Evolutionary conservation across 768 basidiomycete genomes (phyloP).

Genomic region (Daedaleopsis sinensis): DNA sequence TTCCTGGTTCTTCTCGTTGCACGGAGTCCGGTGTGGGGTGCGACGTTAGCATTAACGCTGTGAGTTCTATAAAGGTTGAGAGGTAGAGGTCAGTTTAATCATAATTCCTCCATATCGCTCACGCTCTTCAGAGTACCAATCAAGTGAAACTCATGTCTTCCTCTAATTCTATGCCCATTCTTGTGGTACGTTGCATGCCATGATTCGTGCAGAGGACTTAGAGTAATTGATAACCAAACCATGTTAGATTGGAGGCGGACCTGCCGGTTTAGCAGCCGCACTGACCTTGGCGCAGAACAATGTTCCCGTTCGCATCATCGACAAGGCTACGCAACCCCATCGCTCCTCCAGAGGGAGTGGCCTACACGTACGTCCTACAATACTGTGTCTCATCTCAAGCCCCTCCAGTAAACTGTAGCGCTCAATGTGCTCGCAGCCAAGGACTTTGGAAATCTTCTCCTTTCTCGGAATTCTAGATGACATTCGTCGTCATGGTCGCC

Average conservation of each 20-base stretch:
- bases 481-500: slow-evolving; percentile 1
- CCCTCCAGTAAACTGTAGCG: neutral
- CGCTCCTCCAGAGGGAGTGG: slow-evolving; percentile 32
- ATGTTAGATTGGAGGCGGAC: slow-evolving; percentile 26
- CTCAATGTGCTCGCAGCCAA: slow-evolving; percentile 17
- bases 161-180: neutral
- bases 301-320: slow-evolving; percentile 24
- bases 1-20: too few relatives aligned
- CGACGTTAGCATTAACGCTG: too few relatives aligned
- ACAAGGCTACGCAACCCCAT: slow-evolving; percentile 1
- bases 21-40: too few relatives aligned
- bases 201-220: too few relatives aligned
- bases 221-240: neutral
- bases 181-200: neutral
- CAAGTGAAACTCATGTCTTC: neutral
- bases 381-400: too few relatives aligned
- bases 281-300: slow-evolving; percentile 14
- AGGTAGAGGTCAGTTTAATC: too few relatives aligned
- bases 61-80: too few relatives aligned
- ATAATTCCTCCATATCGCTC: too few relatives aligned
- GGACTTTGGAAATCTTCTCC: slow-evolving; percentile 23
- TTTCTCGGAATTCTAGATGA: slow-evolving; percentile 25
- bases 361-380: slow-evolving; percentile 24
- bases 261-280: slow-evolving; percentile 24
- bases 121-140: neutral